Conservation (phyloP, 2,329 filamentous ascomycete species). For the Leptographium galeiforme region DNA sequence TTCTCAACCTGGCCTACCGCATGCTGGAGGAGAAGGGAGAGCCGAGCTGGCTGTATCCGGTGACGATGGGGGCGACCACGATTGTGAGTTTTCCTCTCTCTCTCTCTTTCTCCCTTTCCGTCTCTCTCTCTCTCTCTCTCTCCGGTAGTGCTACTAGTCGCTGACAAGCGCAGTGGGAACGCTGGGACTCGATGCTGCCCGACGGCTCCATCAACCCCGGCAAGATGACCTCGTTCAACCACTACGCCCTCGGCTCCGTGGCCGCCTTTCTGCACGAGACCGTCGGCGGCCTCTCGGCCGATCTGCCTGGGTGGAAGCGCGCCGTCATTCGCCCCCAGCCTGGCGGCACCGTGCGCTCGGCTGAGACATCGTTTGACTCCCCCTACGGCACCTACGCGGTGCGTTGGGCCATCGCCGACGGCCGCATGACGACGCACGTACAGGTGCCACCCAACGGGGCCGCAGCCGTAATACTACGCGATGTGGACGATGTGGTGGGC, state of each 20-base stretch:
- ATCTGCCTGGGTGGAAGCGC: slow-evolving; percentile 18
- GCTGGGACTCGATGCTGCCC: slow-evolving; percentile 25
- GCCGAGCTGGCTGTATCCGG: slow-evolving; percentile 24
- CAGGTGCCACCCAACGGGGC: too few relatives aligned
- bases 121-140: too few relatives aligned
- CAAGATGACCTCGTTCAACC: slow-evolving; percentile 27
- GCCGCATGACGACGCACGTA: too few relatives aligned
- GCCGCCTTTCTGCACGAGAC: slow-evolving; percentile 23
- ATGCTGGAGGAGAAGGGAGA: slow-evolving; percentile 20
- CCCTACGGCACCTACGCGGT: slow-evolving; percentile 19
- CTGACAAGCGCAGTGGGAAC: slow-evolving; percentile 19
- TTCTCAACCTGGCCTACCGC: slow-evolving; percentile 14
- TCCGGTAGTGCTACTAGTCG: too few relatives aligned
- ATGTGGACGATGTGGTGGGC: too few relatives aligned
- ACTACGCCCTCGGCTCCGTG: slow-evolving; percentile 26
- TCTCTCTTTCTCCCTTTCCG: too few relatives aligned
- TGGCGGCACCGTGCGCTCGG: slow-evolving; percentile 13
- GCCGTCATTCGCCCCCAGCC: slow-evolving; percentile 17
- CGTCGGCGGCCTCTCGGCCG: slow-evolving; percentile 18
- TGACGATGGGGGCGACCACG: slow-evolving; percentile 25
- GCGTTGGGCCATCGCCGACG: slow-evolving; percentile 15
- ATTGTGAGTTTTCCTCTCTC: slow-evolving; percentile 3
- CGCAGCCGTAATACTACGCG: too few relatives aligned
- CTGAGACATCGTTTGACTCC: slow-evolving; percentile 16
- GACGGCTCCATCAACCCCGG: slow-evolving; percentile 23